These are phyloP conservation scores for Coffea eugenioides DNA, from an alignment of 257 asterid genomes.

Conservation along the genomic window DNA sequence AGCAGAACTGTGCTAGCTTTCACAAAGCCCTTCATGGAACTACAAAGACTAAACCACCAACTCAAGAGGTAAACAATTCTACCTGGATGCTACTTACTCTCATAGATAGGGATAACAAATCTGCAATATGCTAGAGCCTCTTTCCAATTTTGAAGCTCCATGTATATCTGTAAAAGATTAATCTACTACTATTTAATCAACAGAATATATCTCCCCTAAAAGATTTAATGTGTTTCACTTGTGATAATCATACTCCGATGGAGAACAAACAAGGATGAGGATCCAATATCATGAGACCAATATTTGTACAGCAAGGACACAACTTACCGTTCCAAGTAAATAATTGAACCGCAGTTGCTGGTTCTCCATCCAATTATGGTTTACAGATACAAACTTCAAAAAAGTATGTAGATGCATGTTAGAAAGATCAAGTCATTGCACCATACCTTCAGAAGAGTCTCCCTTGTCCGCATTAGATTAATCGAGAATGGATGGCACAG, in stretches of 20 bases:
- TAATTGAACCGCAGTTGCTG: not conserved
- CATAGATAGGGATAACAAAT: constrained; percentile 63
- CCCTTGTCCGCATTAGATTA: constrained; percentile 70
- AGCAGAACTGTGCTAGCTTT: not conserved
- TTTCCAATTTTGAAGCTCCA: constrained; percentile 81
- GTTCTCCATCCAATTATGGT: not conserved
- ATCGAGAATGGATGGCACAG: constrained; percentile 66
- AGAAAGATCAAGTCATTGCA: not conserved
- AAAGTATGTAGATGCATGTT: not conserved
- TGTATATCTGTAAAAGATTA: constrained; percentile 38
- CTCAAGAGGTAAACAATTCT: not conserved
- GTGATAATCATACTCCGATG: not conserved
- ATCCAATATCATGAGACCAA: not conserved
- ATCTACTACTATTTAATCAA: not conserved
- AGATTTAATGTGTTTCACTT: not conserved
- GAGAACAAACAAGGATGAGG: not conserved
- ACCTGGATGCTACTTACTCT: constrained; percentile 47
- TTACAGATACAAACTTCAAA: not conserved
- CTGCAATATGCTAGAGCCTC: constrained; percentile 73
- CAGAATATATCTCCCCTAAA: not conserved
- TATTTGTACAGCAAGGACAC: not conserved
- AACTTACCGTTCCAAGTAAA: not conserved
- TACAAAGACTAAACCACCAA: not conserved
- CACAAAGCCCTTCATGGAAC: not conserved
- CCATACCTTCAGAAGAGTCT: constrained; percentile 78